A percentile compares a stretch with the other conserved stretches of the same genome.
Evolutionary conservation across 208 protist species (phyloP).

Genomic region (Trypanosoma caninum): DNA sequence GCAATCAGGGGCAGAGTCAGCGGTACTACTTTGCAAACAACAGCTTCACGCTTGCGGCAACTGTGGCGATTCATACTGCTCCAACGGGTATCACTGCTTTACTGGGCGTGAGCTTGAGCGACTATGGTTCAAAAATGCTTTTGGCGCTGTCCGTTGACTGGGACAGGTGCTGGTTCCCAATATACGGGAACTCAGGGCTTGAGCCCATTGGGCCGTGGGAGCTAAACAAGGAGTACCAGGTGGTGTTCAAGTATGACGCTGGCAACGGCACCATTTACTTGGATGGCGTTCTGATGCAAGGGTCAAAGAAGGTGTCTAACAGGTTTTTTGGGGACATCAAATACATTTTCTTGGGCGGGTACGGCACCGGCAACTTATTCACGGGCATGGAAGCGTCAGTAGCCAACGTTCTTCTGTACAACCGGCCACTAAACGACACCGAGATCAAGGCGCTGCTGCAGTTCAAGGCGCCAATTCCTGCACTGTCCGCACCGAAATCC

Average conservation of each 20-base stretch:
- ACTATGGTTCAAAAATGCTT: background rate
- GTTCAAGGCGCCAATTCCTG: no score
- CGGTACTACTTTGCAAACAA: conserved; percentile 18
- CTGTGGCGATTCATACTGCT: background rate
- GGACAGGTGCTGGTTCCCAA: background rate
- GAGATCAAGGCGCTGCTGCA: no score
- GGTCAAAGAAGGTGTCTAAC: no score
- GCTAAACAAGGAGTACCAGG: no score
- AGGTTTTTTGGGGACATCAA: background rate
- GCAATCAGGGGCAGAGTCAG: conserved; percentile 18
- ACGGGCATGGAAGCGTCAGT: background rate
- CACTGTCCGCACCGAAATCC: no score
- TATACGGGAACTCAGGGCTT: background rate
- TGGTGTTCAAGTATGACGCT: no score
- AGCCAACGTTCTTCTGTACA: background rate
- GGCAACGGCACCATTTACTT: no score
- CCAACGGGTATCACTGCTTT: background rate
- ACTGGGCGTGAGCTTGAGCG: conserved; percentile 7
- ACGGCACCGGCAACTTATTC: background rate
- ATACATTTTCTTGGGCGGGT: background rate
- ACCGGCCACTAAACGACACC: background rate
- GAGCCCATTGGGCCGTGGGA: background rate
- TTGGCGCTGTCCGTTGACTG: background rate
- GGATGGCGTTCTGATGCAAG: no score
- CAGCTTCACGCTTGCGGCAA: conserved; percentile 20